Evolutionary conservation across 768 basidiomycete genomes (phyloP), one percentile per base, ranked within the genome.

Genomic region (Pisolithus orientalis): DNA sequence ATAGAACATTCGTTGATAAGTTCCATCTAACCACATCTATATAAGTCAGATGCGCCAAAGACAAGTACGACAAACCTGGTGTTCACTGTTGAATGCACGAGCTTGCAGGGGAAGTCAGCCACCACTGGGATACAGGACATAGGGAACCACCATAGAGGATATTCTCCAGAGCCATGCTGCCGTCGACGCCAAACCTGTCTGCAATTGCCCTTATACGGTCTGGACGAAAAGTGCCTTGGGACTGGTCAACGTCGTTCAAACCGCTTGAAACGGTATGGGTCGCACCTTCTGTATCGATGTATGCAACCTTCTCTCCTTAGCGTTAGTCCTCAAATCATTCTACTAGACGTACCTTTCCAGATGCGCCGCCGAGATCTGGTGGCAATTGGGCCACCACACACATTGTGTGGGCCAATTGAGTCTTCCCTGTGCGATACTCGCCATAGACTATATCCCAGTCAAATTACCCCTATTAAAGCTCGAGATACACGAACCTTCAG

Each of bases 381-480:
- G 94, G 94, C 43, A 97, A 79, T 63, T 98, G 94, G 4, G 91
- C 70, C 5, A 94, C 74, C 6, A 98, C 90, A 60, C 90, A 91
- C 79, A 96, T 87, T 11, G 94, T 98, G 69, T 96, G 95, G 25
- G 91, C 92, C 47, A 95, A 75, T 65, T 98, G 95, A 5, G 94
- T 96, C 71, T 95, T 94, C 29, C 94, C 94, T 0, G 95, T 97
- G 31, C 94, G 81, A 68, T 89, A 97, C 69, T 98, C 94, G 43
- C 95, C 94, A 62, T 93, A 98, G 2, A 97, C 94, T 92, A 53
- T 16, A 3, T n/a, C 14, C 27, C 24, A 44, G 46, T 42, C 50
- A 39, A 50, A 49, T 51, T 48, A 16, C 29, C 21, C 46, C 28
- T 31, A 44, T 16, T 21, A 27, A 34, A 21, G 28, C 38, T 27